These are phyloP conservation scores for Penicillium ucsense DNA, from an alignment of 495 filamentous ascomycete species.

Conservation along the genomic window DNA sequence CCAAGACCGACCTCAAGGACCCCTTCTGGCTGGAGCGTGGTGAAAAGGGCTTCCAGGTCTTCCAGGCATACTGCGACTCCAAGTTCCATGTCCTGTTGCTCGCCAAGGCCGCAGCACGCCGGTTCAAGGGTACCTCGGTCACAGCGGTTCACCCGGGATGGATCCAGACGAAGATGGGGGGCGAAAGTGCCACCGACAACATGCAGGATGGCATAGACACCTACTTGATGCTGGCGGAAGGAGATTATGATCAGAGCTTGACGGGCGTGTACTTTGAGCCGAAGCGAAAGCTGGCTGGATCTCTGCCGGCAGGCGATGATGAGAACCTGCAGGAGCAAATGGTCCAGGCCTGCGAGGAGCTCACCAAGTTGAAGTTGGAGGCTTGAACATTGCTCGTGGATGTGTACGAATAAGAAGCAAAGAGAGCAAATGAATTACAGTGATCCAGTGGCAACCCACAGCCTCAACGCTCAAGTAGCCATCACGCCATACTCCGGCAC, in stretches of 20 bases:
- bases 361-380: neutral
- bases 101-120: slow-evolving; percentile 9
- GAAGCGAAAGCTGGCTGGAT: slow-evolving; percentile 8
- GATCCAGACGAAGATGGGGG: slow-evolving; percentile 8
- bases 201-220: slow-evolving; percentile 16
- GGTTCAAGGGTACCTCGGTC: slow-evolving; percentile 4
- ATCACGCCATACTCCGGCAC: too few relatives aligned
- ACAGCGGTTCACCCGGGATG: neutral
- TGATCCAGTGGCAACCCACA: too few relatives aligned
- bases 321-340: neutral
- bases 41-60: slow-evolving; percentile 10
- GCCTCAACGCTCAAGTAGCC: too few relatives aligned
- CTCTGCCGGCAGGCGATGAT: slow-evolving; percentile 1
- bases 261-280: slow-evolving; percentile 13
- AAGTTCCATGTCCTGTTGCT: slow-evolving; percentile 13
- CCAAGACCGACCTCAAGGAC: slow-evolving; percentile 8
- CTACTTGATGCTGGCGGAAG: slow-evolving; percentile 16
- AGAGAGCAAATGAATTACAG: too few relatives aligned
- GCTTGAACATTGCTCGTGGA: neutral
- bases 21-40: slow-evolving; percentile 13
- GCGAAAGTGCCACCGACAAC: slow-evolving; percentile 5
- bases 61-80: slow-evolving; percentile 14
- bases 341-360: neutral
- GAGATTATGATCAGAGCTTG: slow-evolving; percentile 13
- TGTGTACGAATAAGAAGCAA: too few relatives aligned